Evolutionary conservation across 108 stramenopile genomes (phyloP).

Genomic region (Cyclotella cryptica): DNA sequence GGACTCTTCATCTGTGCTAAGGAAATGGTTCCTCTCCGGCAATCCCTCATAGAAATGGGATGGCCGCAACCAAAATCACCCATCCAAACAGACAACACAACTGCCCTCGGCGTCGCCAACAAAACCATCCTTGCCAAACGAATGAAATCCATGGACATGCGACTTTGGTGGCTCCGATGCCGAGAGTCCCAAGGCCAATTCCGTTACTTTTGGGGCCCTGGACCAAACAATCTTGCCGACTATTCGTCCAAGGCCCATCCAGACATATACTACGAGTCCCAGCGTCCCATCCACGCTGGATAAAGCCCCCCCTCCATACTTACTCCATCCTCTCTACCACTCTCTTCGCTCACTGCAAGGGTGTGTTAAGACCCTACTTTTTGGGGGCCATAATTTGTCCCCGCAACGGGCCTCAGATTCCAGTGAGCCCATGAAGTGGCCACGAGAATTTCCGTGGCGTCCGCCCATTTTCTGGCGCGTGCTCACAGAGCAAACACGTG

Average conservation of each 20-base stretch:
- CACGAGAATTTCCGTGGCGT: too few relatives aligned
- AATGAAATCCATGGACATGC: conserved; percentile 22
- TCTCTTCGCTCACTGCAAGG: conserved; percentile 5
- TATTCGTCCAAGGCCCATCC: conserved; percentile 16
- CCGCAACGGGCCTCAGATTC: too few relatives aligned
- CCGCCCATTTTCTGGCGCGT: too few relatives aligned
- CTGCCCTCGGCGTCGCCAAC: conserved; percentile 56
- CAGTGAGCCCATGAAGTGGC: too few relatives aligned
- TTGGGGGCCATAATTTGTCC: too few relatives aligned
- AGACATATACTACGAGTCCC: background rate
- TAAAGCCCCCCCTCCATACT: background rate
- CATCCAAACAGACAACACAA: conserved; percentile 52
- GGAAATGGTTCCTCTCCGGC: conserved; percentile 26
- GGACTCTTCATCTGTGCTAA: conserved; percentile 46
- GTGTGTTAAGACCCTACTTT: background rate
- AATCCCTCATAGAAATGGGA: conserved; percentile 45
- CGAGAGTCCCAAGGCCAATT: conserved; percentile 18
- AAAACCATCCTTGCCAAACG: conserved; percentile 52
- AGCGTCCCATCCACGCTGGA: background rate
- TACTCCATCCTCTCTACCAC: background rate
- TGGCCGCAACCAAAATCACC: conserved; percentile 54
- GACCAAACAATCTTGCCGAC: conserved; percentile 5
- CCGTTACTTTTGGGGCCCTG: conserved; percentile 2
- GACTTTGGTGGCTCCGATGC: conserved; percentile 4
- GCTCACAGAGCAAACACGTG: too few relatives aligned